Conservation (phyloP, 1,139 yeast genomes). For the Suhomyces chickasaworum region DNA sequence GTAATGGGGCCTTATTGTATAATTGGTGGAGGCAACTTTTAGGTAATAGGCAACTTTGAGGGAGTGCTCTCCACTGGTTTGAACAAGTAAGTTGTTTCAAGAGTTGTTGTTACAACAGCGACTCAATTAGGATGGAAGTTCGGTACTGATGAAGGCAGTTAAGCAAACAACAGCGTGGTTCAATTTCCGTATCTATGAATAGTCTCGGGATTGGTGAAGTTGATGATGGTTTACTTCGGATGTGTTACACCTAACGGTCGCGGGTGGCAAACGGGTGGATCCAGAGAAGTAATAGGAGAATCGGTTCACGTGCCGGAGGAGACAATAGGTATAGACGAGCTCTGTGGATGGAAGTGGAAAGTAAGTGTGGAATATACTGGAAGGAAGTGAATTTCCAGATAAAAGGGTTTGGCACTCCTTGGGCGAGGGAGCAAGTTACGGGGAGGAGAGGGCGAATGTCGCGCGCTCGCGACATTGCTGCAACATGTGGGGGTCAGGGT, state of each 20-base stretch:
- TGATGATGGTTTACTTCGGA: not conserved
- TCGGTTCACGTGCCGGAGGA: not conserved
- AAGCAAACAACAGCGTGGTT: not conserved
- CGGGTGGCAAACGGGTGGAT: slow-evolving; percentile 8
- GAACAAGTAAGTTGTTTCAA: not conserved
- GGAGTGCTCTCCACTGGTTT: not conserved
- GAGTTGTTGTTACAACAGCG: not conserved
- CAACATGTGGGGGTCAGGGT: not conserved
- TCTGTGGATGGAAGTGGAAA: not conserved
- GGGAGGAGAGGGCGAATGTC: slow-evolving; percentile 10
- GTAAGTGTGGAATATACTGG: not conserved
- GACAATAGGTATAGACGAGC: not conserved
- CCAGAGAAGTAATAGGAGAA: not conserved
- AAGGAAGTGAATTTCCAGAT: not conserved
- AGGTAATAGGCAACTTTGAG: not conserved
- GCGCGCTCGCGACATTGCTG: slow-evolving; percentile 7
- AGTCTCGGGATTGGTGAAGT: not conserved
- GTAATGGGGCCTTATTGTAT: too few species aligned
- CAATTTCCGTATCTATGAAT: not conserved
- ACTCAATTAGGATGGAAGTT: not conserved
- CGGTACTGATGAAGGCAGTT: not conserved
- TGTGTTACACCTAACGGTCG: not conserved
- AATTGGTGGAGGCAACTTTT: not conserved
- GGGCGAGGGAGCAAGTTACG: slow-evolving; percentile 6
- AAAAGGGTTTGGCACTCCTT: slow-evolving; percentile 4